These are phyloP conservation scores for Nigrospora sphaerica DNA, from an alignment of 2,329 filamentous ascomycete genomes.

Conservation along the genomic window DNA sequence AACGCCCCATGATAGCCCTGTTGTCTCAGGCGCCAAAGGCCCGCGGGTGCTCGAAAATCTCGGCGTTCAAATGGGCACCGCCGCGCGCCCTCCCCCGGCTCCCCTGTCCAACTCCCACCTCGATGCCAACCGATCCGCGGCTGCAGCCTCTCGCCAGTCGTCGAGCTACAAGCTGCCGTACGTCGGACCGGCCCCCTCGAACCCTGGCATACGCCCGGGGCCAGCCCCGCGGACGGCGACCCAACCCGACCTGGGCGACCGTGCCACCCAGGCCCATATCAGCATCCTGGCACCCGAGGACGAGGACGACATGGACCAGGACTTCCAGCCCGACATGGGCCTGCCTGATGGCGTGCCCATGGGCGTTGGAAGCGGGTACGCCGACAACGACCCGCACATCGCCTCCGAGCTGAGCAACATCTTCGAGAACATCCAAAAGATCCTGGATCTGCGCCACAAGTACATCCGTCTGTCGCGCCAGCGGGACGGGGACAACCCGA, in stretches of 20 bases:
- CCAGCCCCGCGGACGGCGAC: constrained; percentile 23
- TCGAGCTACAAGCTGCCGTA: constrained; percentile 1
- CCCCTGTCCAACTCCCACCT: neutral
- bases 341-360: constrained; percentile 52
- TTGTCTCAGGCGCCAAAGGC: constrained; percentile 17
- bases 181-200: constrained; percentile 6
- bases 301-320: constrained; percentile 6
- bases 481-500: constrained; percentile 75
- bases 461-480: constrained; percentile 86
- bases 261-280: constrained; percentile 6
- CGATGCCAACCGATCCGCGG: neutral
- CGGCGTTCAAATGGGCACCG: neutral
- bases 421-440: constrained; percentile 81
- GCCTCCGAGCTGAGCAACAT: constrained; percentile 79
- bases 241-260: constrained; percentile 17
- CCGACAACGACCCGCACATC: constrained; percentile 69
- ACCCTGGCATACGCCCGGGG: constrained; percentile 9
- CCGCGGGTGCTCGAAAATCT: constrained; percentile 2
- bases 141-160: neutral
- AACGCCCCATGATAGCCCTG: constrained; percentile 40
- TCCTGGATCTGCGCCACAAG: constrained; percentile 81
- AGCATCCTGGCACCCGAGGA: constrained; percentile 8
- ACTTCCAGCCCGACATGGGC: constrained; percentile 20
- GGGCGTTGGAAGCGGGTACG: constrained; percentile 59
- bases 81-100: neutral